Base-by-base conservation (phyloP, 768 basidiomycete species). In the Clavulina sp. region DNA sequence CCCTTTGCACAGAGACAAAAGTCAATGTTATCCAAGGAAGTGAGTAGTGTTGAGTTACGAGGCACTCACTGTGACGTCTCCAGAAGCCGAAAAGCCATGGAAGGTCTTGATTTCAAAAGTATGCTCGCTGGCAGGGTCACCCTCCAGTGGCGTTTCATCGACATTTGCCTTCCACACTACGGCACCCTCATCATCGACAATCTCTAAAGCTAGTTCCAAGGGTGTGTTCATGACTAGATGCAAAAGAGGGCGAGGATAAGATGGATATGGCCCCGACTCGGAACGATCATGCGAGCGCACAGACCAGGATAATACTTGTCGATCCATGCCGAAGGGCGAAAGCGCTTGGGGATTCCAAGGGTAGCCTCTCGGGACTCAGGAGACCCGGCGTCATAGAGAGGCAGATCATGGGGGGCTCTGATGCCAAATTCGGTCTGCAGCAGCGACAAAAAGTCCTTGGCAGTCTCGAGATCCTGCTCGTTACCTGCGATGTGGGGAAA, bases 31-130 rank as follows among this genome's bases (percentile, higher is more conserved):
- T 38, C 34, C 9, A 9, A 9, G 34, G 34, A 38, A 19, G 34
- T 38, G n/a, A n/a, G n/a, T n/a, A n/a, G n/a, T n/a, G 34, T 38
- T 49, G 48, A 21, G 9, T 38, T 19, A 57, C 57, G 18, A 59
- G 54, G 48, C 51, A 50, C 7, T 54, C 55, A 4, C 55, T 30
- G 72, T 69, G 18, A 75, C 88, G 54, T 80, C 77, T 1, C 92
- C 92, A 41, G 75, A 76, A 43, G 72, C 73, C 58, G 83, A 86
- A 9, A 86, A 65, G 3, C 87, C 91, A 64, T 92, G 89, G 77
- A 84, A 97, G n/a, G 82, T 66, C 0, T 83, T 78, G 13, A 91
- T 73, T 21, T 75, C 69, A 52, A 81, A 70, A 49, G 70, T 72
- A 57, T 82, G 79, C 54, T 76, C 72, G 51, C 73, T 70, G 4